phyloP scores from a whole-genome alignment of 2,329 filamentous ascomycete species.

The Alternaria gansuensis region DNA sequence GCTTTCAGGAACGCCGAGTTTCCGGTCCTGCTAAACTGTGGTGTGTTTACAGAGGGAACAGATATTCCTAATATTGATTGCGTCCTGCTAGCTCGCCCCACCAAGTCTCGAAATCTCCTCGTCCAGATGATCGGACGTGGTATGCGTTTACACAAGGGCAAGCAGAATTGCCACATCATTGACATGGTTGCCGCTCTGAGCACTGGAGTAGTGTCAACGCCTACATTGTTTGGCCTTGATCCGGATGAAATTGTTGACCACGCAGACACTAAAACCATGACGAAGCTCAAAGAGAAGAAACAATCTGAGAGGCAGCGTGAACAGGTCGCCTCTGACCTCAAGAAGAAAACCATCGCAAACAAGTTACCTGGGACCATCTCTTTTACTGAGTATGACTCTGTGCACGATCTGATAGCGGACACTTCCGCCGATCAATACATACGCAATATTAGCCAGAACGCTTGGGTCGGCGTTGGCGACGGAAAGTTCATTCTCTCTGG shows the following conservation, averaged over 20 bases:
- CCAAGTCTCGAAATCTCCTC: slow-evolving; percentile 88
- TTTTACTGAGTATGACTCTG: slow-evolving; percentile 89
- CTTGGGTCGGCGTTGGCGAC: slow-evolving; percentile 83
- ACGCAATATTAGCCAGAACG: slow-evolving; percentile 73
- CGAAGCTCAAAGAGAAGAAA: slow-evolving; percentile 61
- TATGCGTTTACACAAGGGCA: slow-evolving; percentile 81
- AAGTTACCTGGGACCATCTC: slow-evolving; percentile 64
- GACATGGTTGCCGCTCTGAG: slow-evolving; percentile 91
- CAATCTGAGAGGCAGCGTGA: slow-evolving; percentile 56
- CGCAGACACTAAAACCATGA: slow-evolving; percentile 71
- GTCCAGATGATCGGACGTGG: slow-evolving; percentile 98
- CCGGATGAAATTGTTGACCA: slow-evolving; percentile 77
- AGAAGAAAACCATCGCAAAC: slow-evolving; percentile 25
- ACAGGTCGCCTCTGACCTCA: slow-evolving; percentile 75
- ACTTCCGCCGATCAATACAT: slow-evolving; percentile 81
- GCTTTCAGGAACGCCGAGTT: slow-evolving; percentile 80
- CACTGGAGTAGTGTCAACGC: slow-evolving; percentile 86
- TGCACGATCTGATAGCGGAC: slow-evolving; percentile 90
- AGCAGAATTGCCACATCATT: slow-evolving; percentile 91
- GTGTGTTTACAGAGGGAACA: slow-evolving; percentile 95
- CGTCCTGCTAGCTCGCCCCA: slow-evolving; percentile 85
- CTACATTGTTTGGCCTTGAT: slow-evolving; percentile 91
- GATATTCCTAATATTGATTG: slow-evolving; percentile 98
- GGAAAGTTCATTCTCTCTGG: slow-evolving; percentile 76
- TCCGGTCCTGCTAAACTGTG: slow-evolving; percentile 91